phyloP scores from a whole-genome alignment of 2,329 filamentous ascomycete genomes.

The Diaporthe destruens region DNA sequence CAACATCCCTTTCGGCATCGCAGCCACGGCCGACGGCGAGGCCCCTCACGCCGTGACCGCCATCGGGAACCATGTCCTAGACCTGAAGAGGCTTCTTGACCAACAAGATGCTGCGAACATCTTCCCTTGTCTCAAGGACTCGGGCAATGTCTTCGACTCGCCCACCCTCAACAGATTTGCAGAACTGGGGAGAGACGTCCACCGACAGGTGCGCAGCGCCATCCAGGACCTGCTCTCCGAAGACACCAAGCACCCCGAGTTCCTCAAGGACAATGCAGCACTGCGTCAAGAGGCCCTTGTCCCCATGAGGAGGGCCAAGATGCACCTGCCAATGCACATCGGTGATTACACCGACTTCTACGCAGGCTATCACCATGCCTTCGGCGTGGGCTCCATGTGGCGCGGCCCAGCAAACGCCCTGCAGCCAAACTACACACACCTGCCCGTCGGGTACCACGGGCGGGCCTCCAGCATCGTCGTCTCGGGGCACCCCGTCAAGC shows the following conservation, averaged over 20 bases:
- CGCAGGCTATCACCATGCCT: constrained; percentile 83
- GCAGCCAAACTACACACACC: constrained; percentile 84
- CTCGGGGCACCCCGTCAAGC: constrained; percentile 78
- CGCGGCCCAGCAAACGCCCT: constrained; percentile 79
- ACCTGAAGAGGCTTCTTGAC: constrained; percentile 72
- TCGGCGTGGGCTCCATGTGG: constrained; percentile 76
- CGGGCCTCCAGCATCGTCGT: constrained; percentile 81
- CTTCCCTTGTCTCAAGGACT: constrained; percentile 43
- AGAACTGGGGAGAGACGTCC: constrained; percentile 74
- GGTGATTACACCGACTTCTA: constrained; percentile 91
- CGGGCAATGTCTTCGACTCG: constrained; percentile 46
- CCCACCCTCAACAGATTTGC: constrained; percentile 71
- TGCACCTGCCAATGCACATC: constrained; percentile 81
- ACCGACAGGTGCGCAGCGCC: constrained; percentile 76
- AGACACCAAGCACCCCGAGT: constrained; percentile 68
- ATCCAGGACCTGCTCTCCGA: constrained; percentile 75
- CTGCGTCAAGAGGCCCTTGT: constrained; percentile 71
- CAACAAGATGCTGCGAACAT: constrained; percentile 66
- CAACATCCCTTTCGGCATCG: constrained; percentile 84
- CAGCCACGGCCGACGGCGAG: constrained; percentile 64
- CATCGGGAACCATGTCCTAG: constrained; percentile 76
- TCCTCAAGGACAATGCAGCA: constrained; percentile 72
- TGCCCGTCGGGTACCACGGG: constrained; percentile 87
- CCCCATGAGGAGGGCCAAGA: constrained; percentile 69
- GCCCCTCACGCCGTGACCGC: constrained; percentile 70